Evolutionary conservation across 495 filamentous ascomycete genomes (phyloP), one percentile per base, ranked within the genome.

Genomic region (Aspergillus sparsus): DNA sequence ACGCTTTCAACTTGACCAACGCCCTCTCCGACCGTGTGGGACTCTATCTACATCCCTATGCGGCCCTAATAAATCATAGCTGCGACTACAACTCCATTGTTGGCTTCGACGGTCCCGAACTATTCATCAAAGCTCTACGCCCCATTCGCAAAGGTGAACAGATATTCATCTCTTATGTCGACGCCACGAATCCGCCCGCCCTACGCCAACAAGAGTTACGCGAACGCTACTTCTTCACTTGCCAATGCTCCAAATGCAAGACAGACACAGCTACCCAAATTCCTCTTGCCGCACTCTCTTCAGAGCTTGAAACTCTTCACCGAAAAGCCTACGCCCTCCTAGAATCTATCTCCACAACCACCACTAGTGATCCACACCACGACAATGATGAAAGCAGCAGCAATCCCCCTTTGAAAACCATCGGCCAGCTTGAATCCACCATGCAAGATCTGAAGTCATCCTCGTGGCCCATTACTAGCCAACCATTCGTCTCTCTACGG

Each of bases 131-230:
- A 53, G 80, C 81, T 16, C 62, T 82, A 15, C 58, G 67, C 3
- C 68, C 71, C 1, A 84, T 87, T 57, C 63, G 75, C 6, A 72
- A 79, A 27, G 78, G 80, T 59, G 78, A 83, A 12, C 87, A 93
- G 68, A 74, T 92, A 42, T 83, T 82, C 54, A 84, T 90, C 62
- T 84, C 84, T 21, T 93, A 93, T 66, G 73, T 87, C 56, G 88
- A 91, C 68, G 74, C 75, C 16, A 87, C 82, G 0, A 77, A 80
- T 35, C 80, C 83, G 0, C 69, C 71, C 9, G 41, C 67, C 5
- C 68, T 71, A 7, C 82, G 84, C 2, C 80, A 79, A 21, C 64
- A 68, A 8, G 77, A 87, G 55, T 77, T 92, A 1, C 67, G 70
- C 35, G 74, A 77, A 12, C 77, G 81, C 31, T 89, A 87, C 70